A percentile compares a stretch with the other conserved stretches of the same genome.
These are phyloP conservation scores for Thermothelomyces thermophilus DNA, from an alignment of 2,329 filamentous ascomycete species.

Conservation along the genomic window DNA sequence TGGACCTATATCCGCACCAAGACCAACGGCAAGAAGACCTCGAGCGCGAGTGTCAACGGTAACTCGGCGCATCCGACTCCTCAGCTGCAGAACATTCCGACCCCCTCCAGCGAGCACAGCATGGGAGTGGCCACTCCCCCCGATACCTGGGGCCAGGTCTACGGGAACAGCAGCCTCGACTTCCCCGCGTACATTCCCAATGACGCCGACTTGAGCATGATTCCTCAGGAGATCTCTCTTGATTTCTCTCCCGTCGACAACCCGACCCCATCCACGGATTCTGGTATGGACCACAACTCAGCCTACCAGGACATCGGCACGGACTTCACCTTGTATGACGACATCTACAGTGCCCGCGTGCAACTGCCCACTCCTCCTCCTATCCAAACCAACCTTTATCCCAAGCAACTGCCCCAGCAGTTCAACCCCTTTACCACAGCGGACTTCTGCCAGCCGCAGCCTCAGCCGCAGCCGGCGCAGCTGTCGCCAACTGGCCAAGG, in stretches of 20 bases:
- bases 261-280: slow-evolving; percentile 41
- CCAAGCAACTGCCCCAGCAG: slow-evolving; percentile 39
- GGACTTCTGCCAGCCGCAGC: slow-evolving; percentile 36
- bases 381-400: slow-evolving; percentile 35
- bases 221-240: slow-evolving; percentile 37
- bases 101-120: slow-evolving; percentile 53
- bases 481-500: slow-evolving; percentile 64
- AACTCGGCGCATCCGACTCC: slow-evolving; percentile 50
- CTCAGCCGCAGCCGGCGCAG: slow-evolving; percentile 40
- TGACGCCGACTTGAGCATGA: slow-evolving; percentile 40
- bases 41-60: slow-evolving; percentile 31
- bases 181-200: slow-evolving; percentile 45
- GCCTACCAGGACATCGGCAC: slow-evolving; percentile 54
- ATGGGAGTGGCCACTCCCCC: slow-evolving; percentile 52
- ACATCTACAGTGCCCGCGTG: slow-evolving; percentile 53
- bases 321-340: slow-evolving; percentile 56
- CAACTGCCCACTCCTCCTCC: slow-evolving; percentile 51
- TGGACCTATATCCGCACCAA: slow-evolving; percentile 70
- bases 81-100: slow-evolving; percentile 54
- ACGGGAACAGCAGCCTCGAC: slow-evolving; percentile 32
- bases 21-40: slow-evolving; percentile 68
- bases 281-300: slow-evolving; percentile 42
- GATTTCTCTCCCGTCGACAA: slow-evolving; percentile 45
- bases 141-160: slow-evolving; percentile 38
- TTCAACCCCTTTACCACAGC: slow-evolving; percentile 35